Conservation (phyloP, 257 asterid species). For the Solanum pennellii region DNA sequence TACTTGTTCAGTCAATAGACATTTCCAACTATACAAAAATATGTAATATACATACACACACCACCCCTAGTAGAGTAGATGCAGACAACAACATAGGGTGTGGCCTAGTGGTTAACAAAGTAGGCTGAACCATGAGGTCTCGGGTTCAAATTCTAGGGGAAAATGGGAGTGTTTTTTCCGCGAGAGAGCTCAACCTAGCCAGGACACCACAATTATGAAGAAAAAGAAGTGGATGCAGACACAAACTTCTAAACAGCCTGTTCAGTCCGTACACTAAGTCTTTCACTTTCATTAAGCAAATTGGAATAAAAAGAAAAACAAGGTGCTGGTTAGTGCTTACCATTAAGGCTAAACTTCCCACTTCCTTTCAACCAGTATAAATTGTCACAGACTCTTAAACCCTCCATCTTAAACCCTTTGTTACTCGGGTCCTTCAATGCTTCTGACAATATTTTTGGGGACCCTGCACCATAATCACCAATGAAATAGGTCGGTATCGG, state of each 20-base stretch:
- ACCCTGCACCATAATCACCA: constrained; percentile 84
- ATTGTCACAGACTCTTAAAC: constrained; percentile 67
- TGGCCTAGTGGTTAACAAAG: neutral
- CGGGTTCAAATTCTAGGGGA: neutral
- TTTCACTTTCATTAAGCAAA: neutral
- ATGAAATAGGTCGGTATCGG: constrained; percentile 82
- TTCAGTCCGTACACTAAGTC: neutral
- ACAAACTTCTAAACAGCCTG: neutral
- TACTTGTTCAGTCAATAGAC: neutral
- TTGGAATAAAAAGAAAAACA: neutral
- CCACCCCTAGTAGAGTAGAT: neutral
- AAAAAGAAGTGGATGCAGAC: neutral
- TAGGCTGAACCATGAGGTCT: neutral
- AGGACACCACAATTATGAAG: neutral
- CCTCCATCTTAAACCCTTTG: constrained; percentile 95
- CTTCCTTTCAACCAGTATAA: constrained; percentile 89
- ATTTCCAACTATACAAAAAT: neutral
- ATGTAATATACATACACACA: neutral
- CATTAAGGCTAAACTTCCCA: constrained; percentile 79
- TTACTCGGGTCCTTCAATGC: constrained; percentile 57
- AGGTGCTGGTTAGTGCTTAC: constrained; percentile 8
- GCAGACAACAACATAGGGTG: neutral
- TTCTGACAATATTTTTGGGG: constrained; percentile 43
- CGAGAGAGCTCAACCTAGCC: neutral
- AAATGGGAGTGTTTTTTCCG: neutral